Base-by-base conservation (phyloP, 805 yeast genomes). In the Suhomyces canberraensis region DNA sequence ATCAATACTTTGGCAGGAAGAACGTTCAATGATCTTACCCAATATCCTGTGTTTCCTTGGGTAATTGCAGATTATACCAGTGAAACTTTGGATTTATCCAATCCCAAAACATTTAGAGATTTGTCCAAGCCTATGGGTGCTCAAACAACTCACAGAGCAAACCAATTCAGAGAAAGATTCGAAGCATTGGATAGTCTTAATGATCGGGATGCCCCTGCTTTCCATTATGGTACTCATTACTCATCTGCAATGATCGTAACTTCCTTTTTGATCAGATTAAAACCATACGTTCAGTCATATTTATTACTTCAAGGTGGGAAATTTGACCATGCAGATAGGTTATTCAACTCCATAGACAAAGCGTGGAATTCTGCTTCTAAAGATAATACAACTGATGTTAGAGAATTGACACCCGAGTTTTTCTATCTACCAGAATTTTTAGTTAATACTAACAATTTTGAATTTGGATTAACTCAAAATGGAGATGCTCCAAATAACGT, bases 241-340 rank as follows among this genome's bases (percentile, higher is more conserved):
- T 87, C 95, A 0, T 85, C 95, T 0, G 95, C 96, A 0, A 89
- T 88, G 96, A 87, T 88, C 52, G 95, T 87, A 2, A 74, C 95
- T 0, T 83, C 93, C 0, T 88, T 75, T 48, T 57, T 88, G 45
- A 85, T 88, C 25, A 67, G 96, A 33, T 48, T 88, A 17, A 75
- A 81, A 44, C 96, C 96, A 0, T 85, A 79, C 58, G 91, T 84
- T 2, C 85, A 84, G 36, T 81, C 95, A 0, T 87, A 84, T 50
- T 58, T 86, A 28, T 53, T 85, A 14, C 61, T 89, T 6, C 96
- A 88, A 64, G 96, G 93, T 9, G 95, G 95, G 0, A 81, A 76
- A 38, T 86, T 88, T 64, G 96, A 88, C 44, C 95, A 83, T 50
- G 91, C 95, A 0, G 96, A 88, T 52, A 60, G 96, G 37, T 57